Percentiles rank a stretch among this genome's conserved stretches.
These are phyloP conservation scores for Colletotrichum scovillei DNA, from an alignment of 2,329 filamentous ascomycete species.

Conservation along the genomic window DNA sequence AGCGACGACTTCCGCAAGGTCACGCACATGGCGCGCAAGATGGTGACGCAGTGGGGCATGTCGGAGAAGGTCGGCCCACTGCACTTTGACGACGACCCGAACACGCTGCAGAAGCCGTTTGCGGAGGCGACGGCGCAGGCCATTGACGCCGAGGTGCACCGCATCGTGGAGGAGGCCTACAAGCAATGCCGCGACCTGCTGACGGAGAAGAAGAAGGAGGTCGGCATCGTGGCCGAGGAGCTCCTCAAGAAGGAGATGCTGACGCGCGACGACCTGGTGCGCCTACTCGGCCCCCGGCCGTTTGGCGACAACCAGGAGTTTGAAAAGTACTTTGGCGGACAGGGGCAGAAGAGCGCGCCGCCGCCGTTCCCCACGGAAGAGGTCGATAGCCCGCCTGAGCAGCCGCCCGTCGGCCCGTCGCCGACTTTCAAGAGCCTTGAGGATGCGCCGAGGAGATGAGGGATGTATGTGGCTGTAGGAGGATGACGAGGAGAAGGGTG, in stretches of 20 bases:
- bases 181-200: constrained; percentile 88
- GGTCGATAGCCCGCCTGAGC: constrained; percentile 51
- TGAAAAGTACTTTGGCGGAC: constrained; percentile 87
- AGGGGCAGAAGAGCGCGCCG: constrained; percentile 64
- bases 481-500: background rate
- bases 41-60: constrained; percentile 99
- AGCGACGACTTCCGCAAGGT: constrained; percentile 99
- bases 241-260: constrained; percentile 92
- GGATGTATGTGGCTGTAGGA: background rate
- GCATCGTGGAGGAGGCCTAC: constrained; percentile 94
- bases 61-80: constrained; percentile 92
- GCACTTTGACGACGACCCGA: constrained; percentile 87
- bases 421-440: constrained; percentile 46
- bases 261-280: constrained; percentile 89
- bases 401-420: constrained; percentile 39
- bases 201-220: constrained; percentile 85
- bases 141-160: constrained; percentile 91
- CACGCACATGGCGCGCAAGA: constrained; percentile 92
- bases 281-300: constrained; percentile 85
- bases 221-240: constrained; percentile 93
- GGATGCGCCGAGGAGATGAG: constrained; percentile 39
- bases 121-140: constrained; percentile 92
- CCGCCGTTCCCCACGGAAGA: constrained; percentile 63
- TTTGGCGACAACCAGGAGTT: constrained; percentile 91
- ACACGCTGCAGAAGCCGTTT: constrained; percentile 92